Evolutionary conservation across 2,329 filamentous ascomycete species (phyloP), one percentile per base, ranked within the genome.

Genomic region (Raffaelea deltoideospora): DNA sequence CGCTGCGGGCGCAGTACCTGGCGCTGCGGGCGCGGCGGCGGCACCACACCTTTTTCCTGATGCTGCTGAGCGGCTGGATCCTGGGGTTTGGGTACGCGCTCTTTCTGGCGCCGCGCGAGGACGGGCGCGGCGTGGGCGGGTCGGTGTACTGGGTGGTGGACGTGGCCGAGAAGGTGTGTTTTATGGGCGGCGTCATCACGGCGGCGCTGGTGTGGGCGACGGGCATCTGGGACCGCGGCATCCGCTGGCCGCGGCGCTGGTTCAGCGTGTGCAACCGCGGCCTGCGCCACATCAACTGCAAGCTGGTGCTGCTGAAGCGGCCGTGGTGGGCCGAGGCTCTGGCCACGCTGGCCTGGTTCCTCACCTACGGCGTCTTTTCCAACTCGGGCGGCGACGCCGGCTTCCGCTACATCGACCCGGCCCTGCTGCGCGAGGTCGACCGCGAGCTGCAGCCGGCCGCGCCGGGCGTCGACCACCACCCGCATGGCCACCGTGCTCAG

Each of bases 61-160:
- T 80, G 15, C 65, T 93, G 10, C 70, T 98, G 21, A 71, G 72
- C 4, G 52, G 79, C 21, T 98, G 90, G 90, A 77, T 85, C 33
- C 60, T 72, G 43, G 79, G 80, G 50, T 96, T 95, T 59, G 76
- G 76, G 45, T 95, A 95, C 58, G 79, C 84, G 10, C 71, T 96
- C 34, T 96, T 93, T 64, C 71, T 96, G 46, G 81, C 85, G n/a
- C 87, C 87, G n/a, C 76, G 88, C 45, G 88, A 95, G 57, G 88
- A 96, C 63, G 88, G 88, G 45, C 76, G 72, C 46, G 88, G 88
- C 27, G 76, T 94, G 6, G 90, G 90, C 36, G 88, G 90, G 23
- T 88, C 80, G 13, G 85, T 94, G 37, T 98, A 98, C 66, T 96
- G 88, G 88, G 78, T 92, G 21, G 73, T 96, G 4, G 88, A 96